Percentiles rank a stretch among this genome's conserved stretches.
Evolutionary conservation across 2,329 filamentous ascomycete genomes (phyloP).

Genomic region (Ophiostoma piceae): DNA sequence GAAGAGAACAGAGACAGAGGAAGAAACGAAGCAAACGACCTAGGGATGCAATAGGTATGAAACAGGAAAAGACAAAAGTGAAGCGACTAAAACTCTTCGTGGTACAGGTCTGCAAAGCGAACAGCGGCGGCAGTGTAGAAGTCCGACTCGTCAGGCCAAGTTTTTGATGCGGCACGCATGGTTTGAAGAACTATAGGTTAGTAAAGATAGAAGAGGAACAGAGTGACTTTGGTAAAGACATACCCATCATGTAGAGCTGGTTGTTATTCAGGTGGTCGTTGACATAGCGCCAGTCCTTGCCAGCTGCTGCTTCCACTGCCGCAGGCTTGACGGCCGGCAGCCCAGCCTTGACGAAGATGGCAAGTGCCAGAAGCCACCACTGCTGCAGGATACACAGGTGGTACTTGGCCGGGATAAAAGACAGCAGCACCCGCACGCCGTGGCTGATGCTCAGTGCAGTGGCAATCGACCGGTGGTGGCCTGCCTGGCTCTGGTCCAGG

Average conservation of each 20-base stretch:
- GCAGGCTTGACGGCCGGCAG: slow-evolving; percentile 57
- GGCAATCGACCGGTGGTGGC: slow-evolving; percentile 70
- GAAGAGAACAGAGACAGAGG: neutral
- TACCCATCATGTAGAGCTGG: slow-evolving; percentile 73
- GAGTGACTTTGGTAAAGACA: slow-evolving; percentile 26
- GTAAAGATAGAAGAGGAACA: neutral
- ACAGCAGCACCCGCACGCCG: slow-evolving; percentile 79
- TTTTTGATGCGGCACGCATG: slow-evolving; percentile 66
- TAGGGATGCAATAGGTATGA: slow-evolving; percentile 2
- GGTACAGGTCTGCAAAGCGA: slow-evolving; percentile 67
- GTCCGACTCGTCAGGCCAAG: slow-evolving; percentile 66
- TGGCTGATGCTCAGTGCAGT: slow-evolving; percentile 82
- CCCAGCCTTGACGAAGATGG: slow-evolving; percentile 69
- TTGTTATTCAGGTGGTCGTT: slow-evolving; percentile 52
- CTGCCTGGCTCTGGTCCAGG: slow-evolving; percentile 36
- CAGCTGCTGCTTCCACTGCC: slow-evolving; percentile 51
- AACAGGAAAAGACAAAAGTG: neutral
- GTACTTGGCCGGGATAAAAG: slow-evolving; percentile 65
- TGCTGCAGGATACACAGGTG: slow-evolving; percentile 71
- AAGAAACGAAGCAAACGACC: neutral
- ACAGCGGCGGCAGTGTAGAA: slow-evolving; percentile 64
- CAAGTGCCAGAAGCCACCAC: slow-evolving; percentile 83
- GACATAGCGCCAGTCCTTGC: slow-evolving; percentile 72
- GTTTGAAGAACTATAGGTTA: slow-evolving; percentile 56
- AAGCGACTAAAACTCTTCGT: slow-evolving; percentile 36